A percentile compares a stretch with the other conserved stretches of the same genome.
These are phyloP conservation scores for Yamadazyma mexicana DNA, from an alignment of 1,139 yeast species.

Conservation along the genomic window DNA sequence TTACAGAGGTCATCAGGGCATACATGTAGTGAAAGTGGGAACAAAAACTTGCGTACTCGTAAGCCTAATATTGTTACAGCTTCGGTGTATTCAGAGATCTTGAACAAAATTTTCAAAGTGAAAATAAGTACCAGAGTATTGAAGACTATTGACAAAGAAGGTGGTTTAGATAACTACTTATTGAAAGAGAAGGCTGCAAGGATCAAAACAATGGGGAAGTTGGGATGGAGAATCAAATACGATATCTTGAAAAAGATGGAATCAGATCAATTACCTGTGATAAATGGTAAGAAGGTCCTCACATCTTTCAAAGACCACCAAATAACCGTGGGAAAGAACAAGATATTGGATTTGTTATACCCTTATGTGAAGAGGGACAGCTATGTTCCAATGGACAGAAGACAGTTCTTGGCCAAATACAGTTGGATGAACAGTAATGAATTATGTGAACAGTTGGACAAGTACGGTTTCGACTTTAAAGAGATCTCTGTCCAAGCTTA, in stretches of 20 bases:
- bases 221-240: constrained; percentile 88
- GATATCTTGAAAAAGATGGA: constrained; percentile 51
- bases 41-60: constrained; percentile 76
- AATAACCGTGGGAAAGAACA: constrained; percentile 63
- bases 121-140: constrained; percentile 80
- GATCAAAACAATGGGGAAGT: constrained; percentile 85
- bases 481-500: constrained; percentile 4
- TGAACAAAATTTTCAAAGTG: constrained; percentile 54
- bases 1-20: constrained; percentile 77
- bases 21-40: constrained; percentile 71
- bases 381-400: constrained; percentile 44
- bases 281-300: constrained; percentile 31
- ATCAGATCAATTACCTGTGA: constrained; percentile 27
- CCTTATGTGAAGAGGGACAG: constrained; percentile 51
- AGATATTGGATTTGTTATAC: constrained; percentile 54
- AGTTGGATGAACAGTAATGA: constrained; percentile 41
- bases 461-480: constrained; percentile 33
- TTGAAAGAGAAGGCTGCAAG: constrained; percentile 86
- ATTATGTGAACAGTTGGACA: constrained; percentile 38
- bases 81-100: constrained; percentile 80
- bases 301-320: constrained; percentile 48
- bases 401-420: constrained; percentile 28
- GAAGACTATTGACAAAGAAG: constrained; percentile 85
- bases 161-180: constrained; percentile 88
- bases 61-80: constrained; percentile 77